These are phyloP conservation scores for Taphrina wiesneri DNA, from an alignment of 1,139 yeast genomes.

Conservation along the genomic window DNA sequence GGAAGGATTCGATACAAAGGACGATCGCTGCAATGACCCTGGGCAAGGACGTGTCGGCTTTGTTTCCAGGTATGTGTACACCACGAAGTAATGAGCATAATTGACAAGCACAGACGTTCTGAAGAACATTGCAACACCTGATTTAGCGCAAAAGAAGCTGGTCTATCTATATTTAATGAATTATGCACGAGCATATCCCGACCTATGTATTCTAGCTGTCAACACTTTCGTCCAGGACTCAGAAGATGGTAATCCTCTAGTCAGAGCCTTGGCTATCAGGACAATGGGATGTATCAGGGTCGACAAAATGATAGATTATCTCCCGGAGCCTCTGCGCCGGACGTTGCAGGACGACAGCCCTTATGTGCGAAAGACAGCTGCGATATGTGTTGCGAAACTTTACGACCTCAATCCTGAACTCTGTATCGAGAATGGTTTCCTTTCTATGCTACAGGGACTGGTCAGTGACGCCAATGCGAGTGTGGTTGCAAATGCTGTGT, in stretches of 20 bases:
- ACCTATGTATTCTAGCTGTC: slow-evolving; percentile 90
- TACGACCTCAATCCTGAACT: slow-evolving; percentile 80
- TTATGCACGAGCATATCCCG: slow-evolving; percentile 95
- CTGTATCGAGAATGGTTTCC: slow-evolving; percentile 84
- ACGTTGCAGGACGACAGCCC: slow-evolving; percentile 91
- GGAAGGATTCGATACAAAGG: slow-evolving; percentile 90
- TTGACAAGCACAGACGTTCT: slow-evolving; percentile 60
- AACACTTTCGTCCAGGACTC: slow-evolving; percentile 94
- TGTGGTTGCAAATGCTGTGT: slow-evolving; percentile 90
- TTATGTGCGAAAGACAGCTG: slow-evolving; percentile 96
- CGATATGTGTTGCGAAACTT: slow-evolving; percentile 92
- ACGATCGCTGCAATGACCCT: slow-evolving; percentile 98
- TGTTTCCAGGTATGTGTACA: slow-evolving; percentile 61
- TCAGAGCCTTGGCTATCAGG: slow-evolving; percentile 92
- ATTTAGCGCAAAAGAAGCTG: slow-evolving; percentile 91
- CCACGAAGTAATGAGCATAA: not conserved
- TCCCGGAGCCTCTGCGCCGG: slow-evolving; percentile 83
- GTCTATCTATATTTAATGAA: slow-evolving; percentile 95
- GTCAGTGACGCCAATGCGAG: slow-evolving; percentile 89
- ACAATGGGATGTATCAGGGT: slow-evolving; percentile 99
- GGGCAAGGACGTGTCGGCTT: slow-evolving; percentile 94
- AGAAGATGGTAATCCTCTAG: slow-evolving; percentile 94
- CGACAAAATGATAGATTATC: slow-evolving; percentile 89
- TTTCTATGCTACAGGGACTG: slow-evolving; percentile 66
- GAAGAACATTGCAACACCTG: slow-evolving; percentile 95